A percentile compares a stretch with the other conserved stretches of the same genome.
phyloP scores from a whole-genome alignment of 306 rosid species.

The Gastrolobium villosum region DNA sequence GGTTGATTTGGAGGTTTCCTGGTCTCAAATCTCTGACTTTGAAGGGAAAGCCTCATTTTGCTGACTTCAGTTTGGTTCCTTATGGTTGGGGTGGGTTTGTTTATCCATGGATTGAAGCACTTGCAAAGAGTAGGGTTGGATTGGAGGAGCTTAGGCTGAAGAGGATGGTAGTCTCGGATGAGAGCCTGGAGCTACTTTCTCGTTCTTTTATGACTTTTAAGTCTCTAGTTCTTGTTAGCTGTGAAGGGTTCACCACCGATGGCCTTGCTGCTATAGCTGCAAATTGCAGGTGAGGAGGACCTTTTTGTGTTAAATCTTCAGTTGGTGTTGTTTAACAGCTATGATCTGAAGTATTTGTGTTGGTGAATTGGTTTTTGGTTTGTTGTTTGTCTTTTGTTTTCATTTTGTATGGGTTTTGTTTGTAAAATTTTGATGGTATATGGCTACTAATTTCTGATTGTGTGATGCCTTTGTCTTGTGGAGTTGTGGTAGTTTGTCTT shows the following conservation, averaged over 20 bases:
- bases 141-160: conserved; percentile 90
- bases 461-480: conserved; percentile 25
- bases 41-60: conserved; percentile 97
- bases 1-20: conserved; percentile 76
- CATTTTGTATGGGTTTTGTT: not conserved
- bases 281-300: conserved; percentile 79
- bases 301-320: not conserved
- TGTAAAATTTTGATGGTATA: conserved; percentile 22
- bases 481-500: conserved; percentile 33
- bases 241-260: conserved; percentile 93
- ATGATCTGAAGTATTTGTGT: conserved; percentile 24
- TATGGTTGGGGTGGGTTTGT: conserved; percentile 86
- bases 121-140: conserved; percentile 58
- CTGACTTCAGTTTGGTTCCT: conserved; percentile 95
- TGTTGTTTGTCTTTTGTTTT: conserved; percentile 7
- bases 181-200: conserved; percentile 84
- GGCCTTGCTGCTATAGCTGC: conserved; percentile 94
- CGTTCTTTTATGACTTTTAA: conserved; percentile 78
- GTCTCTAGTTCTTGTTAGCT: conserved; percentile 84
- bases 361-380: not conserved
- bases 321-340: not conserved
- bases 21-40: conserved; percentile 73
- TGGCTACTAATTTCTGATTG: conserved; percentile 9
- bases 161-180: conserved; percentile 94
- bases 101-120: conserved; percentile 83